These are phyloP conservation scores for Pseudozyma hubeiensis DNA, from an alignment of 1,284 basidiomycete species.

Conservation along the genomic window DNA sequence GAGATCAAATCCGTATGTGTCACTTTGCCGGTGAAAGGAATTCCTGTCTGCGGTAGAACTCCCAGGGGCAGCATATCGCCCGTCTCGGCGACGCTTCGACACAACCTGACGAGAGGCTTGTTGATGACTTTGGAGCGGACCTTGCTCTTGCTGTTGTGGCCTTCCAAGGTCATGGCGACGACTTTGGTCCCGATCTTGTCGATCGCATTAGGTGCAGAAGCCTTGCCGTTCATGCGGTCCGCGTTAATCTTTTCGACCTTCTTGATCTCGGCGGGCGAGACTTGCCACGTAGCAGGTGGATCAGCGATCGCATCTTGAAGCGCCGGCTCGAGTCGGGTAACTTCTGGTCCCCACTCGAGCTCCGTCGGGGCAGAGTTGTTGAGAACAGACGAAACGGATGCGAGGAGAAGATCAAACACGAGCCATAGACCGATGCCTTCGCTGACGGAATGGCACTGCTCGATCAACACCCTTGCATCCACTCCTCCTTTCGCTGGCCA, in stretches of 20 bases:
- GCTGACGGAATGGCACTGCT: constrained; percentile 28
- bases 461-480: constrained; percentile 17
- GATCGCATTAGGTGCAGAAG: constrained; percentile 10
- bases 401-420: constrained; percentile 22
- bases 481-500: constrained; percentile 2
- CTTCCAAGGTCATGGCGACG: constrained; percentile 10
- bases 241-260: constrained; percentile 18
- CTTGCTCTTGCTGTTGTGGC: neutral
- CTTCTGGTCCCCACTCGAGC: constrained; percentile 24
- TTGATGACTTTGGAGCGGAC: constrained; percentile 13
- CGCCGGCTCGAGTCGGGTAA: constrained; percentile 23
- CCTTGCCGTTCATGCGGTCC: constrained; percentile 38
- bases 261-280: constrained; percentile 12
- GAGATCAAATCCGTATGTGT: constrained; percentile 19
- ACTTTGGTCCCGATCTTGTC: constrained; percentile 20
- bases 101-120: constrained; percentile 22
- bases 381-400: constrained; percentile 17
- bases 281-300: constrained; percentile 16
- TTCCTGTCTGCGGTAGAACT: constrained; percentile 25
- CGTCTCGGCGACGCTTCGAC: constrained; percentile 27
- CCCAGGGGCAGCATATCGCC: constrained; percentile 44
- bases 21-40: constrained; percentile 6
- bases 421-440: constrained; percentile 39
- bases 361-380: neutral
- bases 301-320: constrained; percentile 26